phyloP scores from a whole-genome alignment of 768 basidiomycete species.

The Daedaleopsis nitida region DNA sequence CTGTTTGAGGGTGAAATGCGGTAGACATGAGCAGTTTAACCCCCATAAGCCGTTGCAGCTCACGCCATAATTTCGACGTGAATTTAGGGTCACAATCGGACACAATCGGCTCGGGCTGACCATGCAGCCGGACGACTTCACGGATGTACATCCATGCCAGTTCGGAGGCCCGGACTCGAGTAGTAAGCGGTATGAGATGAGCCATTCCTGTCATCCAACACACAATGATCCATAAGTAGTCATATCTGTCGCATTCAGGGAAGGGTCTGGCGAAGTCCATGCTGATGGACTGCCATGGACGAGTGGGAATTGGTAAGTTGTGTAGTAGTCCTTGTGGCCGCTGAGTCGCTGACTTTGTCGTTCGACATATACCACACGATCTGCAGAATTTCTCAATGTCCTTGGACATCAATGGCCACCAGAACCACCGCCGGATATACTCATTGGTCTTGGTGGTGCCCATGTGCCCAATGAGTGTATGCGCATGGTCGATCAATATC shows the following conservation, averaged over 20 bases:
- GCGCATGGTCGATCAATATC: conserved; percentile 30
- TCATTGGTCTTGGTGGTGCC: conserved; percentile 28
- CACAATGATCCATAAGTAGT: conserved; percentile 31
- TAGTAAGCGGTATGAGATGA: conserved; percentile 19
- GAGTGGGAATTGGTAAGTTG: conserved; percentile 29
- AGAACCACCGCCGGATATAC: conserved; percentile 37
- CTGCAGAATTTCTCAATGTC: conserved; percentile 23
- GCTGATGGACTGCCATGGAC: conserved; percentile 40
- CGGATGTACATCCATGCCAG: conserved; percentile 19
- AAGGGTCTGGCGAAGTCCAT: conserved; percentile 45
- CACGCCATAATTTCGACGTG: conserved; percentile 38
- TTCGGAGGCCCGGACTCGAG: conserved; percentile 14
- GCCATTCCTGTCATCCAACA: conserved; percentile 21
- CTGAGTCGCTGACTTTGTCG: conserved; percentile 13
- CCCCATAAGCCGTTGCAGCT: conserved; percentile 22
- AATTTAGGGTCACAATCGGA: conserved; percentile 37
- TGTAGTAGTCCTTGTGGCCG: conserved; percentile 34
- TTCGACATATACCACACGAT: conserved; percentile 25
- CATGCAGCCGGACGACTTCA: conserved; percentile 26
- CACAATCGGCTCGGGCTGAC: conserved; percentile 26
- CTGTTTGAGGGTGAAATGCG: conserved; percentile 35
- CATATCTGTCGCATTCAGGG: conserved; percentile 28
- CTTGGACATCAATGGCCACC: conserved; percentile 33
- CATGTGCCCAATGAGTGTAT: conserved; percentile 36
- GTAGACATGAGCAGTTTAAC: conserved; percentile 30